Evolutionary conservation across 139 green algal species (phyloP).

Genomic region (Chlamydomonas sphaeroides): DNA sequence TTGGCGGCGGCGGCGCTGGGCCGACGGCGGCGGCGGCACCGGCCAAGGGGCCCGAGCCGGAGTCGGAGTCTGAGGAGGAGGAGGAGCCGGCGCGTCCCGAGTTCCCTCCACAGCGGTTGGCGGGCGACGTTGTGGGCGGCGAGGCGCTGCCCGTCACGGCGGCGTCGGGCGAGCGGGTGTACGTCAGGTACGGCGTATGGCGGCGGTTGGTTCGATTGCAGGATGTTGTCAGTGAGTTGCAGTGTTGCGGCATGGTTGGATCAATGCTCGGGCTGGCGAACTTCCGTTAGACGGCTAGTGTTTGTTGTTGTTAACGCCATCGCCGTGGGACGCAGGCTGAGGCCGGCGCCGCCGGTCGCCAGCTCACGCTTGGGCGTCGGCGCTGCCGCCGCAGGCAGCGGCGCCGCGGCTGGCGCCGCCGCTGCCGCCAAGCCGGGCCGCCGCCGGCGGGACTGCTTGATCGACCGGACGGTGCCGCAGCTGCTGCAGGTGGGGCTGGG

Average conservation of each 20-base stretch:
- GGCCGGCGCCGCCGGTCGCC: too few relatives aligned
- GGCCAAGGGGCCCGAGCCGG: neutral
- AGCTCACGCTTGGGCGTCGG: too few relatives aligned
- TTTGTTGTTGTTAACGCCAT: too few relatives aligned
- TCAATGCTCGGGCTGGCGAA: too few relatives aligned
- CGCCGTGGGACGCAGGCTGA: too few relatives aligned
- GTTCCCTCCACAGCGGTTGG: conserved; percentile 21
- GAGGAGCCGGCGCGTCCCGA: too few relatives aligned
- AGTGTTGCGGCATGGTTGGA: neutral
- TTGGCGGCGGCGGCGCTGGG: too few relatives aligned
- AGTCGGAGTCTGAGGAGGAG: neutral
- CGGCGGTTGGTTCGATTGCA: neutral
- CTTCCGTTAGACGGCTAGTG: too few relatives aligned
- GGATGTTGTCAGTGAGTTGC: neutral
- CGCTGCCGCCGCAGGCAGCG: neutral
- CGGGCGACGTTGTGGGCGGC: neutral
- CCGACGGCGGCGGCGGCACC: neutral
- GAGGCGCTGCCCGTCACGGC: neutral
- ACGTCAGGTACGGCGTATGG: conserved; percentile 3
- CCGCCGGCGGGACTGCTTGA: neutral
- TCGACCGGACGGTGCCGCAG: neutral
- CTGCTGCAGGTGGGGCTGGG: neutral
- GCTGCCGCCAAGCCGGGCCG: neutral
- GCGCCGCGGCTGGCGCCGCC: neutral
- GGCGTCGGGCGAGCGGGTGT: conserved; percentile 34